Conservation (phyloP, 129 eudicot genomes). For the Lactuca sativa region DNA sequence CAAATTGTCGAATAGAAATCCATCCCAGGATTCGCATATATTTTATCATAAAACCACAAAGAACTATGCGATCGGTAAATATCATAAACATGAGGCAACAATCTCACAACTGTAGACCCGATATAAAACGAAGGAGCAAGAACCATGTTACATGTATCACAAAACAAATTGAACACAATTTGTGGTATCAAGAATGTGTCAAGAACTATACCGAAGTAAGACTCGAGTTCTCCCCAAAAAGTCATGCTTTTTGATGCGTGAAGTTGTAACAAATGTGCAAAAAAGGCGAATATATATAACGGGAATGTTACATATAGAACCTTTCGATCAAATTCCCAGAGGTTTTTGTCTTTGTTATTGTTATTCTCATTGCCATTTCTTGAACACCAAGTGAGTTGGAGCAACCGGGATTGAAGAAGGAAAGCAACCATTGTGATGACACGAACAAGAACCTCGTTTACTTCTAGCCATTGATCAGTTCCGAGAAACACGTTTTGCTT, state of each 20-base stretch:
- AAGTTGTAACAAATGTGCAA: constrained; percentile 40
- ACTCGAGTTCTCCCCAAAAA: constrained; percentile 67
- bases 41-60: constrained; percentile 52
- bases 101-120: constrained; percentile 72
- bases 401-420: constrained; percentile 75
- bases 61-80: constrained; percentile 63
- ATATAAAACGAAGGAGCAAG: constrained; percentile 64
- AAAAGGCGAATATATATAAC: constrained; percentile 54
- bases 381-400: constrained; percentile 75
- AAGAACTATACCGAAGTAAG: constrained; percentile 70
- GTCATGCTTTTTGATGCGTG: constrained; percentile 24
- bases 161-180: constrained; percentile 64
- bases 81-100: constrained; percentile 84
- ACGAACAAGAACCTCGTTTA: constrained; percentile 85
- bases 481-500: constrained; percentile 55
- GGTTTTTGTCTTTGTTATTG: constrained; percentile 28
- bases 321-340: constrained; percentile 57
- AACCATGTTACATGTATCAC: constrained; percentile 46
- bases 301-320: constrained; percentile 55
- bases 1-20: constrained; percentile 72
- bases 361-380: constrained; percentile 38
- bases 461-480: constrained; percentile 85
- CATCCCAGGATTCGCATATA: constrained; percentile 80
- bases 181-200: constrained; percentile 84
- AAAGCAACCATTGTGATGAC: constrained; percentile 90